A percentile compares a stretch with the other conserved stretches of the same genome.
Conservation (phyloP, 2,329 filamentous ascomycete species). For the Sclerotinia trifoliorum region DNA sequence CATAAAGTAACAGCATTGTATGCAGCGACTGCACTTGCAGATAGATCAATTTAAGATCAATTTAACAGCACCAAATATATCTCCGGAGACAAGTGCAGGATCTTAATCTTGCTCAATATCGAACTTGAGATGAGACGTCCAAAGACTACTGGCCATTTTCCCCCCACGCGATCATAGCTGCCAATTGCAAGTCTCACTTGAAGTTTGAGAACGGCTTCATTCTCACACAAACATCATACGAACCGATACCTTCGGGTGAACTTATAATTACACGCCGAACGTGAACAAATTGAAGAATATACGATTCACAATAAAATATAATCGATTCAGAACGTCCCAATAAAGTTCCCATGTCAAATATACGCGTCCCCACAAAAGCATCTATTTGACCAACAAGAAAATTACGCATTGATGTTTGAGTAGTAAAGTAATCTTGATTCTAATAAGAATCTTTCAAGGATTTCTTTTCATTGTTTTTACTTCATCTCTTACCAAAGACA, state of each 20-base stretch:
- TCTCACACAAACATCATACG: not conserved
- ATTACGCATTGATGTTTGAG: constrained; percentile 6
- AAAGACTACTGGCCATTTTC: not conserved
- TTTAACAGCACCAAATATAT: not conserved
- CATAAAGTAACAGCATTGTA: not conserved
- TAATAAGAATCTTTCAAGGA: not conserved
- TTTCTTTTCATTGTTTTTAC: not conserved
- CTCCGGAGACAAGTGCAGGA: not conserved
- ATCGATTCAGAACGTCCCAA: not conserved
- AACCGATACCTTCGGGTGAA: not conserved
- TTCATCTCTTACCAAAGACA: not conserved
- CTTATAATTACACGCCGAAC: not conserved
- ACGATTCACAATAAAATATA: not conserved
- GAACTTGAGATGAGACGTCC: not conserved
- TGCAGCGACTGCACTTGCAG: not conserved
- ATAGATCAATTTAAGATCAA: not conserved
- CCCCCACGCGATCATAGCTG: not conserved
- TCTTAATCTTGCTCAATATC: not conserved
- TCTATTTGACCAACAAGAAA: constrained; percentile 2
- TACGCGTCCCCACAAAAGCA: not conserved
- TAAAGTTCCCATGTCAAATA: not conserved
- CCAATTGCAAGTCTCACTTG: not conserved
- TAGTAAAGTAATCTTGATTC: not conserved
- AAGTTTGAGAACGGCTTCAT: not conserved
- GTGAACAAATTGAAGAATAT: not conserved